These are phyloP conservation scores for Hypoxylon perforatum DNA, from an alignment of 495 filamentous ascomycete genomes.

Conservation along the genomic window DNA sequence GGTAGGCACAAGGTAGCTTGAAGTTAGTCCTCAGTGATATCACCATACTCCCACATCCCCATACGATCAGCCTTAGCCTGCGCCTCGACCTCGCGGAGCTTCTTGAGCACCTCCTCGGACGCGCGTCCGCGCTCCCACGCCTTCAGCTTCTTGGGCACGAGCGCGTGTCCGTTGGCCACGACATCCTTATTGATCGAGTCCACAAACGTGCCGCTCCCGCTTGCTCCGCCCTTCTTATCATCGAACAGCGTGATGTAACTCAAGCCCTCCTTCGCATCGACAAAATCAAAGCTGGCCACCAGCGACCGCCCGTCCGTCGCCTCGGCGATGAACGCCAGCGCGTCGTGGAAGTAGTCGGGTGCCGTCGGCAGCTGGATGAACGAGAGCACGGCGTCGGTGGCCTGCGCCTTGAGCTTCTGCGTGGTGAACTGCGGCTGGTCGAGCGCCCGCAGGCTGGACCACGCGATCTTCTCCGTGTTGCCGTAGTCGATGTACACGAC, in stretches of 20 bases:
- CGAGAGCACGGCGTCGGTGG: constrained; percentile 86
- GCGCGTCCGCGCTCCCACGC: constrained; percentile 80
- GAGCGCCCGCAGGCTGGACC: constrained; percentile 82
- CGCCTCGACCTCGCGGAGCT: constrained; percentile 72
- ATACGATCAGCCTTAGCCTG: constrained; percentile 79
- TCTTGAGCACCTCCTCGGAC: constrained; percentile 74
- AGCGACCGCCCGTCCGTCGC: constrained; percentile 74
- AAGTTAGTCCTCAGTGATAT: constrained; percentile 91
- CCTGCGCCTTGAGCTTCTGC: constrained; percentile 85
- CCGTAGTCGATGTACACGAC: constrained; percentile 97
- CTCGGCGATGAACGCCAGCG: constrained; percentile 75
- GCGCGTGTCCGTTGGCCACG: constrained; percentile 82
- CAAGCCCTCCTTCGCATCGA: constrained; percentile 76
- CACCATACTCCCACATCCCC: constrained; percentile 99
- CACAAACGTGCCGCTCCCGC: constrained; percentile 38
- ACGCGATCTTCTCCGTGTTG: constrained; percentile 88
- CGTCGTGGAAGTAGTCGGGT: constrained; percentile 82
- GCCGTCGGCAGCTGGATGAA: constrained; percentile 85
- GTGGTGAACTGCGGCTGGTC: constrained; percentile 78
- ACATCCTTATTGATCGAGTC: constrained; percentile 90
- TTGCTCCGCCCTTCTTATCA: constrained; percentile 65
- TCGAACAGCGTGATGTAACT: constrained; percentile 90
- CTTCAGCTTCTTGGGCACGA: constrained; percentile 90
- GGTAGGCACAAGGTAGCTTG: background rate
- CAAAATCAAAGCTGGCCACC: constrained; percentile 89